Conservation (phyloP, 148 eudicot species). For the Chenopodium quinoa region DNA sequence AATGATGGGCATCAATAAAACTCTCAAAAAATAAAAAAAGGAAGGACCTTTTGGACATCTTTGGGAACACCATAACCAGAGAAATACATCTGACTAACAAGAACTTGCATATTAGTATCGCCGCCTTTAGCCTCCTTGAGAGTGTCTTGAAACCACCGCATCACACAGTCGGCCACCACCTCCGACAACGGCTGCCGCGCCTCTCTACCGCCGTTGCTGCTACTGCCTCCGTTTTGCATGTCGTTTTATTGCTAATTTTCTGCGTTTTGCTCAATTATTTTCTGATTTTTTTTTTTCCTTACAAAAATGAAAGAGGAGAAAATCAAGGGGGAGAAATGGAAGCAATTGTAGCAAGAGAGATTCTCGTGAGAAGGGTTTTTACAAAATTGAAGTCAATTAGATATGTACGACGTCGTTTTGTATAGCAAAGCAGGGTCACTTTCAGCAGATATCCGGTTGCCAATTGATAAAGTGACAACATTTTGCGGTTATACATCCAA, state of each 20-base stretch:
- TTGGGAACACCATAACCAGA: conserved; percentile 63
- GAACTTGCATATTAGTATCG: conserved; percentile 71
- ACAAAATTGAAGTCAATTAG: neutral
- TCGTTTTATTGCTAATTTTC: conserved; percentile 5
- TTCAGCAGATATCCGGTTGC: neutral
- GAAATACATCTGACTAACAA: conserved; percentile 78
- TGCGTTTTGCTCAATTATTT: neutral
- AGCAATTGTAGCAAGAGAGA: too few species aligned
- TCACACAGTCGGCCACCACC: conserved; percentile 67
- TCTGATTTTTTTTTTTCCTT: neutral
- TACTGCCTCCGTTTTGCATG: conserved; percentile 39
- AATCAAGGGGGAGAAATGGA: too few species aligned
- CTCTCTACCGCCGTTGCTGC: conserved; percentile 19
- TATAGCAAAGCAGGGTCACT: neutral
- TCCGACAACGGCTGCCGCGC: conserved; percentile 45
- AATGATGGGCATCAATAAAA: conserved; percentile 9
- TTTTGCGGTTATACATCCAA: neutral
- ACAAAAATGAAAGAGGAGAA: too few species aligned
- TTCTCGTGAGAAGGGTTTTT: conserved; percentile 6
- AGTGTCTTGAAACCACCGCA: conserved; percentile 65
- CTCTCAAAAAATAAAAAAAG: conserved; percentile 4
- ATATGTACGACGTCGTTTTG: conserved; percentile 18
- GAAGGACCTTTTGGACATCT: conserved; percentile 62
- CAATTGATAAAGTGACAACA: neutral
- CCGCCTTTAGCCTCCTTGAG: conserved; percentile 72